Percentiles rank a stretch among this genome's conserved stretches.
These are phyloP conservation scores for Pelargonium nanum DNA, from an alignment of 345 rosid genomes.

Conservation along the genomic window DNA sequence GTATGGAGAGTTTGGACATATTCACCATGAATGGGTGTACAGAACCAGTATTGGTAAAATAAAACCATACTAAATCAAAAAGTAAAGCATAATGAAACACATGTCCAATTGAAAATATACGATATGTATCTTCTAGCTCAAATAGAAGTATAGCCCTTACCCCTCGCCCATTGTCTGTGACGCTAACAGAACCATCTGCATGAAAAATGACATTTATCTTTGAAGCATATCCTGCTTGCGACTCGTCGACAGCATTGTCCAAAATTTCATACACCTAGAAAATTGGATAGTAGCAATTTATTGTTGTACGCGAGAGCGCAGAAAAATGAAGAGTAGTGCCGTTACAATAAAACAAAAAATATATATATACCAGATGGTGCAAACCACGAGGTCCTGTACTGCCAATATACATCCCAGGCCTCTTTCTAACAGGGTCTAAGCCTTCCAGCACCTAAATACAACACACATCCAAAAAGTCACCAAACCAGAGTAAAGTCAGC, in stretches of 20 bases:
- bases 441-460: constrained; percentile 81
- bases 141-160: constrained; percentile 33
- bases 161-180: constrained; percentile 94
- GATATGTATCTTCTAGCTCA: not conserved
- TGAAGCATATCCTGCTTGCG: constrained; percentile 93
- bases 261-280: constrained; percentile 89
- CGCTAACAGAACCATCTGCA: constrained; percentile 75
- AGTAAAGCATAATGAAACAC: no score
- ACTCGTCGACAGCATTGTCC: constrained; percentile 97
- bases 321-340: constrained; percentile 1
- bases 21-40: not conserved
- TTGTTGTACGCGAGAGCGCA: not conserved
- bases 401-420: constrained; percentile 99
- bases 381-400: constrained; percentile 97
- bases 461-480: constrained; percentile 2
- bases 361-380: constrained; percentile 75
- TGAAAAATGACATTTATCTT: constrained; percentile 54
- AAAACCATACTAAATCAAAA: no score
- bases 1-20: not conserved
- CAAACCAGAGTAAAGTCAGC: not conserved
- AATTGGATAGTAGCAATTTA: constrained; percentile 1
- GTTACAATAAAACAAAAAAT: constrained; percentile 3
- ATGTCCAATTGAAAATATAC: no score
- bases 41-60: no score
- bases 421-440: constrained; percentile 88